Conservation (phyloP, 768 basidiomycete species). For the Serendipita sp. region DNA sequence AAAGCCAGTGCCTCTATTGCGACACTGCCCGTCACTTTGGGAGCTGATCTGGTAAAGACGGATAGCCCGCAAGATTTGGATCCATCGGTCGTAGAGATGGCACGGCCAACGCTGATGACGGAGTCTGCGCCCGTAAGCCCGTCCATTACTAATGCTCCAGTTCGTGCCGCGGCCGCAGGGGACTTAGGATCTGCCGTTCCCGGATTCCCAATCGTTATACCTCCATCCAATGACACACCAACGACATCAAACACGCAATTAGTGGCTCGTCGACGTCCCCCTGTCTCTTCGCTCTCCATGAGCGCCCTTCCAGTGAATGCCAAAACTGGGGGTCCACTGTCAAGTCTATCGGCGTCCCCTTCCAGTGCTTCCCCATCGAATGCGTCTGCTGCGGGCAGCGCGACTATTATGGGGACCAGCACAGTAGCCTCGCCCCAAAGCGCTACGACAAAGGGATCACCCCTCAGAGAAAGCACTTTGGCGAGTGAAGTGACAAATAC, state of each 20-base stretch:
- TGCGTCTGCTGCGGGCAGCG: not conserved
- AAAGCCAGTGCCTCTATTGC: conserved; percentile 17
- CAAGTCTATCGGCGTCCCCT: not conserved
- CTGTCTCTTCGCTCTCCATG: not conserved
- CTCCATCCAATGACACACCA: conserved; percentile 8
- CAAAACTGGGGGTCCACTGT: not conserved
- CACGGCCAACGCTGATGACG: conserved; percentile 59
- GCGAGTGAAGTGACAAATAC: not conserved
- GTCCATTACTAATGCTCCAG: conserved; percentile 9
- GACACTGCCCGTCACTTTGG: conserved; percentile 24
- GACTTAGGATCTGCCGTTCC: not conserved
- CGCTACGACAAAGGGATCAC: not conserved
- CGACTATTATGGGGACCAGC: not conserved
- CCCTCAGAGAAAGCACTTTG: not conserved
- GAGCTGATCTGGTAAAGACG: conserved; percentile 17
- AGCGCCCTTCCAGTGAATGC: not conserved
- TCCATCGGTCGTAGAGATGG: conserved; percentile 57
- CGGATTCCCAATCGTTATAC: conserved; percentile 5
- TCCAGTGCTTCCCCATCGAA: not conserved
- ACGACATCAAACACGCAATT: conserved; percentile 4
- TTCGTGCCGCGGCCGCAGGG: not conserved
- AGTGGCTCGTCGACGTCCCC: not conserved
- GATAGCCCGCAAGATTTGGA: conserved; percentile 39
- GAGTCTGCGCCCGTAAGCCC: conserved; percentile 38
- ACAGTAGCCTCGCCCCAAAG: not conserved